Evolutionary conservation across 352 stramenopile genomes (phyloP).

Genomic region (Pythium aphanidermatum): DNA sequence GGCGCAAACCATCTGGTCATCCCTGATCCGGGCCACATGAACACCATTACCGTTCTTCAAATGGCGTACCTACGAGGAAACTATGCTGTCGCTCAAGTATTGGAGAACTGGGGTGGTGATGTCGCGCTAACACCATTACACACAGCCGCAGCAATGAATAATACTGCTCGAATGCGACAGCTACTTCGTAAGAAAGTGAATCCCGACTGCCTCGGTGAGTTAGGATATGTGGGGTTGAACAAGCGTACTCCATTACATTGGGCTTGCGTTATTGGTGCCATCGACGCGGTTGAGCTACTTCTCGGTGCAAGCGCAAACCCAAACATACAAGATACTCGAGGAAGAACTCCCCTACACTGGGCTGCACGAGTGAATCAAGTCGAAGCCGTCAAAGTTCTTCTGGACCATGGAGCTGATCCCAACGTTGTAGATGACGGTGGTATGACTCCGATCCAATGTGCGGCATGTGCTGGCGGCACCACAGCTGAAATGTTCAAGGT

Average conservation of each 20-base stretch:
- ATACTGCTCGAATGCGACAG: constrained; percentile 48
- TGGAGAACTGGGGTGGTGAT: constrained; percentile 80
- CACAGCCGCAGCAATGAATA: constrained; percentile 62
- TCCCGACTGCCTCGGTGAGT: constrained; percentile 68
- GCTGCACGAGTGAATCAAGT: constrained; percentile 67
- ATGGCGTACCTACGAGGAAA: constrained; percentile 74
- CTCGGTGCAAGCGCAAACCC: constrained; percentile 52
- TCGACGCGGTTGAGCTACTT: constrained; percentile 49
- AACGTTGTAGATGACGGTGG: constrained; percentile 69
- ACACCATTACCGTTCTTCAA: constrained; percentile 81
- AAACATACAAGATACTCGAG: constrained; percentile 60
- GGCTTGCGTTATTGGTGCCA: constrained; percentile 65
- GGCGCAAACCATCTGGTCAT: constrained; percentile 77
- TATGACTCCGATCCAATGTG: constrained; percentile 75
- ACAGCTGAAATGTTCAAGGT: constrained; percentile 67
- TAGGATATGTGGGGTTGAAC: constrained; percentile 76
- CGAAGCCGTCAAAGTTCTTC: constrained; percentile 52
- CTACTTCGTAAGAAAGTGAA: constrained; percentile 68
- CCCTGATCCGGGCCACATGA: constrained; percentile 75
- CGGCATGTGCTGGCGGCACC: constrained; percentile 60
- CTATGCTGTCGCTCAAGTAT: constrained; percentile 70
- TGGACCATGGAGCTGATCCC: constrained; percentile 46
- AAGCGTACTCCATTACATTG: constrained; percentile 77
- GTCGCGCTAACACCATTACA: constrained; percentile 76
- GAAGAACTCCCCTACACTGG: constrained; percentile 70